These are phyloP conservation scores for Didymellaceae sp. DNA, from an alignment of 2,329 filamentous ascomycete genomes.

Conservation along the genomic window DNA sequence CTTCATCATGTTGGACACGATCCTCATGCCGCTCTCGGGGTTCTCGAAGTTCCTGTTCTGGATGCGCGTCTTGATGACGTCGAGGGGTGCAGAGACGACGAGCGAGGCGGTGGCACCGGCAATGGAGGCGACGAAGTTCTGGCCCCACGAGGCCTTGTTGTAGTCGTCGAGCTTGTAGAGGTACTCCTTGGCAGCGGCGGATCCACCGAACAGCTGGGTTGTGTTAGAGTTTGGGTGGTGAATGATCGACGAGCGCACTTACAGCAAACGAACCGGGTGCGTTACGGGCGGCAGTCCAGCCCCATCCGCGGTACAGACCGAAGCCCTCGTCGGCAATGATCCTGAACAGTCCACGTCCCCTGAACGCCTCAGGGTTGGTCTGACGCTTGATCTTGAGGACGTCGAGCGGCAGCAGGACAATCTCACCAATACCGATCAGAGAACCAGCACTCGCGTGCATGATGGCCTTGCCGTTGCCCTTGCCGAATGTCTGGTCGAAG, in stretches of 20 bases:
- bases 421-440: slow-evolving; percentile 96
- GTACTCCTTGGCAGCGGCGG: slow-evolving; percentile 97
- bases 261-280: slow-evolving; percentile 96
- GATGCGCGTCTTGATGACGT: slow-evolving; percentile 97
- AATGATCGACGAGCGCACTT: slow-evolving; percentile 50
- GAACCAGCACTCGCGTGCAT: slow-evolving; percentile 96
- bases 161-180: slow-evolving; percentile 89
- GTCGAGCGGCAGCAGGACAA: slow-evolving; percentile 91
- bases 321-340: slow-evolving; percentile 95
- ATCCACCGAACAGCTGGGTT: slow-evolving; percentile 87
- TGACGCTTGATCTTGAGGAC: slow-evolving; percentile 99
- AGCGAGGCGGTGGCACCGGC: slow-evolving; percentile 94
- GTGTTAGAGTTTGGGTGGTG: slow-evolving; percentile 21
- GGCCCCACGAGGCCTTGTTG: slow-evolving; percentile 90
- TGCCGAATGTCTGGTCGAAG: slow-evolving; percentile 90
- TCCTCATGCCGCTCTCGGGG: slow-evolving; percentile 91
- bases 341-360: slow-evolving; percentile 85
- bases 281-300: slow-evolving; percentile 96
- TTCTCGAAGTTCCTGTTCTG: slow-evolving; percentile 99
- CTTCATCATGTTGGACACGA: slow-evolving; percentile 90
- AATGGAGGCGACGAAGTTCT: slow-evolving; percentile 98
- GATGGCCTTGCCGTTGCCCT: slow-evolving; percentile 96
- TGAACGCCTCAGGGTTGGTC: slow-evolving; percentile 98
- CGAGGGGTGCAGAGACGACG: slow-evolving; percentile 95
- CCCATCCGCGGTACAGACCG: slow-evolving; percentile 92